Conservation (phyloP, 371 early-diverging fungal genomes). For the Mortierella sp. region DNA sequence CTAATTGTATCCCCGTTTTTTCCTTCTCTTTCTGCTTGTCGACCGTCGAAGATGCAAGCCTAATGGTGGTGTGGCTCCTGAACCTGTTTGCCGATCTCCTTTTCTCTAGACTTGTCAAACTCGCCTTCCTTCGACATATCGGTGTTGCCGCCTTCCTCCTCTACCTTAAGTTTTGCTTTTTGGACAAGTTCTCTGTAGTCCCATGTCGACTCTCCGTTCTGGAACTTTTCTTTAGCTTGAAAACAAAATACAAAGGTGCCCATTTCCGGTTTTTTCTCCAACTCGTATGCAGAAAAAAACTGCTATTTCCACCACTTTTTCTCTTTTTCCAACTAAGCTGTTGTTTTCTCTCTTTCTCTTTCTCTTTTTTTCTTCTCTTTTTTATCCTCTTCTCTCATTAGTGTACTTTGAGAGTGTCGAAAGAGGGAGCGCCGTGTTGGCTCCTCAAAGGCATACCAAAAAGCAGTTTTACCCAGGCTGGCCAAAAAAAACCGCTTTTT, state of each 20-base stretch:
- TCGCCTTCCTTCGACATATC: not conserved
- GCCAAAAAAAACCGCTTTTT: not conserved
- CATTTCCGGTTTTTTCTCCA: not conserved
- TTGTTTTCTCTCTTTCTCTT: not conserved
- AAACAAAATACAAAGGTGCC: not conserved
- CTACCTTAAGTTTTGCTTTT: not conserved
- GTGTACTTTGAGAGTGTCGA: not conserved
- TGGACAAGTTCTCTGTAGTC: not conserved
- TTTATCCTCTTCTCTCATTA: not conserved
- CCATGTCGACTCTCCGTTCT: not conserved
- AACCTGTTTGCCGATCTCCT: not conserved
- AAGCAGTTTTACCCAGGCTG: not conserved
- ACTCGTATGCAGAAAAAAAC: not conserved
- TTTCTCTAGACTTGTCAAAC: not conserved
- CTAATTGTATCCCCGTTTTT: not conserved
- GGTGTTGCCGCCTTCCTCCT: too few species aligned
- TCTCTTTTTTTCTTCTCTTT: not conserved
- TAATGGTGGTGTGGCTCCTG: not conserved
- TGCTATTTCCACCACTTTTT: not conserved
- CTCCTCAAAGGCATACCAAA: not conserved
- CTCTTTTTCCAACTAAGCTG: conserved; percentile 4
- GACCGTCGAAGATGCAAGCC: not conserved
- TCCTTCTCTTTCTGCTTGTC: not conserved
- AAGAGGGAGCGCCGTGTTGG: not conserved
- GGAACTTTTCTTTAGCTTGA: not conserved